phyloP scores from a whole-genome alignment of 1,139 yeast species.

The Debaryomycetaceae sp. region DNA sequence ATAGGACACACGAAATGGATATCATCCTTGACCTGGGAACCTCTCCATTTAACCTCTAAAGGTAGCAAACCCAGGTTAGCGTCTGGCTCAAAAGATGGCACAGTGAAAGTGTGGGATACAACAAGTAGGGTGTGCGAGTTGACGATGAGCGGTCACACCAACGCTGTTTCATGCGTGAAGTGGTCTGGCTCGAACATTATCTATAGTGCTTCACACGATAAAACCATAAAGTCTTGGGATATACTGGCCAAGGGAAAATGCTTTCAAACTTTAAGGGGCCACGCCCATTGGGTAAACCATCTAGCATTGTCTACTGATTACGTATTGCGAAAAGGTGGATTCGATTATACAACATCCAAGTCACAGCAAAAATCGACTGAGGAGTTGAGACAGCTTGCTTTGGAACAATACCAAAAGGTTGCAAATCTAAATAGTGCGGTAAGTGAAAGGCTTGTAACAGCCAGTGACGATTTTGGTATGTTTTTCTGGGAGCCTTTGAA shows the following conservation, averaged over 20 bases:
- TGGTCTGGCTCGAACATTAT: slow-evolving; percentile 92
- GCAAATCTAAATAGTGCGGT: slow-evolving; percentile 67
- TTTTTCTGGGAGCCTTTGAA: slow-evolving; percentile 91
- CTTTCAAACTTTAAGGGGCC: slow-evolving; percentile 75
- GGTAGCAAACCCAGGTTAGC: slow-evolving; percentile 72
- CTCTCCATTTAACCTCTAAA: slow-evolving; percentile 70
- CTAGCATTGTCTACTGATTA: slow-evolving; percentile 88
- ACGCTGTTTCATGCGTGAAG: slow-evolving; percentile 87
- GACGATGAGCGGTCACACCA: slow-evolving; percentile 85
- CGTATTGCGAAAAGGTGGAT: slow-evolving; percentile 66
- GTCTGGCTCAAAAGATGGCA: slow-evolving; percentile 89
- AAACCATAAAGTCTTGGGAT: slow-evolving; percentile 92
- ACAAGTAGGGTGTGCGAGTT: slow-evolving; percentile 62
- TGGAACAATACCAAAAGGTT: slow-evolving; percentile 66
- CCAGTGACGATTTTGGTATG: slow-evolving; percentile 97
- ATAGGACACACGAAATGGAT: slow-evolving; percentile 89
- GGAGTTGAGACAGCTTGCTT: slow-evolving; percentile 35
- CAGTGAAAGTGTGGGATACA: slow-evolving; percentile 88
- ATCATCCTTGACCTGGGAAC: slow-evolving; percentile 91
- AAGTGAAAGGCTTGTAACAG: slow-evolving; percentile 86
- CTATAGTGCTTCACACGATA: slow-evolving; percentile 93
- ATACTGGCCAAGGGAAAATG: slow-evolving; percentile 70
- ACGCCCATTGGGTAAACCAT: slow-evolving; percentile 98
- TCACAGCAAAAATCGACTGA: slow-evolving; percentile 21
- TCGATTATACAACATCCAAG: slow-evolving; percentile 24